These are phyloP conservation scores for Neonectria coccinea DNA, from an alignment of 2,329 filamentous ascomycete genomes.

Conservation along the genomic window DNA sequence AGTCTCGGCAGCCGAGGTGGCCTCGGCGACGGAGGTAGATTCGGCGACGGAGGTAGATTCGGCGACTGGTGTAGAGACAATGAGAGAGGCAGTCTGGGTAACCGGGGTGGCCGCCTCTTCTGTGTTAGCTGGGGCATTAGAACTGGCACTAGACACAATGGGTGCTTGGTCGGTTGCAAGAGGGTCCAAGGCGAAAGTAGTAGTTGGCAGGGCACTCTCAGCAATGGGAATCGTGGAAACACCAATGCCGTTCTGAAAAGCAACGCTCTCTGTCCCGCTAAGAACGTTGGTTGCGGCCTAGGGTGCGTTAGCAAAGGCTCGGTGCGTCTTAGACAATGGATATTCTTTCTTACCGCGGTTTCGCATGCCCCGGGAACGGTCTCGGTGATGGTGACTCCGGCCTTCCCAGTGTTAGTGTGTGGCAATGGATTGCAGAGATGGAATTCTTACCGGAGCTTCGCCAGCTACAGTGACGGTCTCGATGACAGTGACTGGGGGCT, in stretches of 20 bases:
- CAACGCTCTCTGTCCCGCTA: slow-evolving; percentile 4
- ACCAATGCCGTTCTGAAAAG: slow-evolving; percentile 41
- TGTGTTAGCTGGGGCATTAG: slow-evolving; percentile 5
- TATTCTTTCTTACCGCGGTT: slow-evolving; percentile 16
- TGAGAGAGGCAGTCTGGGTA: slow-evolving; percentile 23
- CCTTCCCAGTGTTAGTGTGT: slow-evolving; percentile 21
- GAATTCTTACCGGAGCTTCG: slow-evolving; percentile 20
- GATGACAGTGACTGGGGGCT: slow-evolving; percentile 24
- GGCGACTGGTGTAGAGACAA: slow-evolving; percentile 23
- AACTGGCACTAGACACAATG: not conserved
- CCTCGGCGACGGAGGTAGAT: not conserved
- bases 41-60: slow-evolving; percentile 17
- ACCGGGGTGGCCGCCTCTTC: slow-evolving; percentile 27
- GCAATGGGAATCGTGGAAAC: slow-evolving; percentile 49
- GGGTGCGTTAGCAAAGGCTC: not conserved
- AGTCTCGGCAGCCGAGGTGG: slow-evolving; percentile 32
- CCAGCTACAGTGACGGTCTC: slow-evolving; percentile 29
- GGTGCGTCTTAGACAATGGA: not conserved
- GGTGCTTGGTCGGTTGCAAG: slow-evolving; percentile 16
- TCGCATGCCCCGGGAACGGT: slow-evolving; percentile 31
- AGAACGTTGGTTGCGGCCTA: slow-evolving; percentile 9
- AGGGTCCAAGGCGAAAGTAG: slow-evolving; percentile 42
- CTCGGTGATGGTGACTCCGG: slow-evolving; percentile 36
- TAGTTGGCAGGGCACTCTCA: slow-evolving; percentile 44
- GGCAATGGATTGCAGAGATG: not conserved